Evolutionary conservation across 371 early-diverging fungal species (phyloP).

Genomic region (Rhizopus arrhizus): DNA sequence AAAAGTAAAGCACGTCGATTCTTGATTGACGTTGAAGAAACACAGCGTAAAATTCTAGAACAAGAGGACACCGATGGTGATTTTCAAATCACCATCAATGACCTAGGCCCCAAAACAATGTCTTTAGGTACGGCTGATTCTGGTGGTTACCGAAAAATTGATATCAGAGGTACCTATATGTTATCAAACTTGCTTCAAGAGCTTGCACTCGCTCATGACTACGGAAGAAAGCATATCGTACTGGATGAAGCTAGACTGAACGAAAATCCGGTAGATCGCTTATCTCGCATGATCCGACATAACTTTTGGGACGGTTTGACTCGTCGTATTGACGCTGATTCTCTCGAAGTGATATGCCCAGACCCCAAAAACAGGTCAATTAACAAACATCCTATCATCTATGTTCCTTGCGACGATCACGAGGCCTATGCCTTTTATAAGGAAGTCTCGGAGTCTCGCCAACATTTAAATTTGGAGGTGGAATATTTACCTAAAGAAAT

Average conservation of each 20-base stretch:
- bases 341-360: constrained; percentile 79
- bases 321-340: constrained; percentile 86
- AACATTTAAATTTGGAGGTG: constrained; percentile 75
- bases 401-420: constrained; percentile 80
- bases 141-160: constrained; percentile 77
- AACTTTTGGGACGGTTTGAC: constrained; percentile 92
- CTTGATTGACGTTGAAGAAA: constrained; percentile 79
- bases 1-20: constrained; percentile 69
- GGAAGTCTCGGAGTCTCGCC: constrained; percentile 57
- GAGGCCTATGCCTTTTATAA: constrained; percentile 79
- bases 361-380: constrained; percentile 85
- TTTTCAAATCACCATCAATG: constrained; percentile 88
- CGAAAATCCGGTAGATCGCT: constrained; percentile 88
- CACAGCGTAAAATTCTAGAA: constrained; percentile 69
- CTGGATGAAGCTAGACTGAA: constrained; percentile 81
- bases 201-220: constrained; percentile 86
- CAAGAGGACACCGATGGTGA: constrained; percentile 95
- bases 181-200: constrained; percentile 92
- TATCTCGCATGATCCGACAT: constrained; percentile 83
- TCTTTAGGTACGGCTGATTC: constrained; percentile 83
- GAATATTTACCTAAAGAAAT: constrained; percentile 83
- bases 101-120: constrained; percentile 85
- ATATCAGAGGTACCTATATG: constrained; percentile 90
- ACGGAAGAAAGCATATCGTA: constrained; percentile 77
- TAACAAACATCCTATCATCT: constrained; percentile 76